Evolutionary conservation across 257 asterid species (phyloP).

Genomic region (Nicotiana paniculata): DNA sequence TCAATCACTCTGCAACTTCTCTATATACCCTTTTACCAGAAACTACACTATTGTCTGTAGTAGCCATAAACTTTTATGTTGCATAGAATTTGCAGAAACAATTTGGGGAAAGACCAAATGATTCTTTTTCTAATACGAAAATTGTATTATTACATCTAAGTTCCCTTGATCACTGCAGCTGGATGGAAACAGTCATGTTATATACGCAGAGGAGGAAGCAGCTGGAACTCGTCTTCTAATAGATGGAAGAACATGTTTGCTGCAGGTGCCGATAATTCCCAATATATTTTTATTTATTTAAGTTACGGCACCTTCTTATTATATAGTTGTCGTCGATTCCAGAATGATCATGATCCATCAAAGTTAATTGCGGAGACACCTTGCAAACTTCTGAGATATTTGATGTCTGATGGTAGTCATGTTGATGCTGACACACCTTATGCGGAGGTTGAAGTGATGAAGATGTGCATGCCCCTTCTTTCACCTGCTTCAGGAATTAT

Average conservation of each 20-base stretch:
- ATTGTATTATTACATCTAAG: neutral
- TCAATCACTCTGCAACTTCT: constrained; percentile 9
- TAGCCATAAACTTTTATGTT: constrained; percentile 8
- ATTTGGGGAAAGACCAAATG: neutral
- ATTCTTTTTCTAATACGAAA: neutral
- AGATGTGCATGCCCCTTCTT: constrained; percentile 99
- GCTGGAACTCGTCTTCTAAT: constrained; percentile 99
- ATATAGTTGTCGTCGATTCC: constrained; percentile 16
- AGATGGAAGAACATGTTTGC: constrained; percentile 98
- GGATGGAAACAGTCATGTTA: constrained; percentile 89
- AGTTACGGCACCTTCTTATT: neutral
- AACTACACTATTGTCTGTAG: neutral
- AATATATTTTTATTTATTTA: neutral
- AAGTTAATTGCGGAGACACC: constrained; percentile 97
- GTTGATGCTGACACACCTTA: constrained; percentile 92
- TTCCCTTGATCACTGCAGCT: constrained; percentile 45
- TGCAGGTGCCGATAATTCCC: constrained; percentile 54
- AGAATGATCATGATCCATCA: constrained; percentile 99
- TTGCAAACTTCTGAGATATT: constrained; percentile 73
- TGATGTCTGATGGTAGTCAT: constrained; percentile 69
- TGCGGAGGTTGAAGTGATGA: constrained; percentile 99
- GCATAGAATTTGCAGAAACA: neutral
- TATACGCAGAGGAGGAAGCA: constrained; percentile 98
- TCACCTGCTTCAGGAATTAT: constrained; percentile 94
- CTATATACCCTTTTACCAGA: neutral